Evolutionary conservation across 768 basidiomycete genomes (phyloP), one percentile per base, ranked within the genome.

Genomic region (Ramaria sp.): DNA sequence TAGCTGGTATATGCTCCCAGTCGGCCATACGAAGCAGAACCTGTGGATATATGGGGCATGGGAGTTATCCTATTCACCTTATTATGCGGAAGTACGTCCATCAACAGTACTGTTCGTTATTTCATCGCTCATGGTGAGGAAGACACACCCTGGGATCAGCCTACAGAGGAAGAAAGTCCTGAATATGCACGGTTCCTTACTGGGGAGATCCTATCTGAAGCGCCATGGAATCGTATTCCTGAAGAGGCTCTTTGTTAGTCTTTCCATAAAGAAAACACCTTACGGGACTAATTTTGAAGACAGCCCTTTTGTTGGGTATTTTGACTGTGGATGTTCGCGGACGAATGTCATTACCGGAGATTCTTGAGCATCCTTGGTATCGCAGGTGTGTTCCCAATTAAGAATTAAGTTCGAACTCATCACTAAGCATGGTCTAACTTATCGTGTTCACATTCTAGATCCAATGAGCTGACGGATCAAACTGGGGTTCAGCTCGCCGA

Each of bases 61-160:
- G 96, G 96, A 0, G 88, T 98, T 25, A 95, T 99, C 44, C 71
- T 99, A 0, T 98, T 88, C 65, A 88, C 95, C 0, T 71, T 99
- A 44, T 73, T 98, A 0, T 83, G 78, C 7, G 96, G 96, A 45
- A 98, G 95, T 95, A 64, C 34, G 84, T 74, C 5, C 18, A 30
- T 16, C 24, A 25, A 38, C 57, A 65, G 65, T 42, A 0, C 13
- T 30, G 24, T 50, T 37, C 34, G 3, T n/a, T 28, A 27, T 30
- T 37, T 15, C 22, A 15, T n/a, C 27, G n/a, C 5, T 47, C 44
- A 25, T 34, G 3, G 25, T 7, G 15, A 52, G 6, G 34, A 52
- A 97, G 94, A 96, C 63, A 97, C 96, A 0, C 96, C 96, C 1
- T 98, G 96, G 96, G 96, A 97, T 62, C 86, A 94, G 63, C 91